Conservation (phyloP, 768 basidiomycete genomes). For the Suillus tomentosus region DNA sequence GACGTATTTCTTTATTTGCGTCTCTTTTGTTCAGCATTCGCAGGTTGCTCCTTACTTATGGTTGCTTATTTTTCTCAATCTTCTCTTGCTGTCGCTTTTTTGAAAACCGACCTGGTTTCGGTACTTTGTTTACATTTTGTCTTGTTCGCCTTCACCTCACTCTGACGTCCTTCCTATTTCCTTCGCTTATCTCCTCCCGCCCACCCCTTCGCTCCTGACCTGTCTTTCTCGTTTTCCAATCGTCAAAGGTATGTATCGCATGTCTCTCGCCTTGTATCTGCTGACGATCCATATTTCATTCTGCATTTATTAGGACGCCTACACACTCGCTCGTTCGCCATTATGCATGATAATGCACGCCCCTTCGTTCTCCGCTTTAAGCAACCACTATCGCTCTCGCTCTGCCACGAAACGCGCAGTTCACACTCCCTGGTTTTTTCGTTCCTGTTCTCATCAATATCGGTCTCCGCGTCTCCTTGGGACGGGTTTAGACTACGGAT, state of each 20-base stretch:
- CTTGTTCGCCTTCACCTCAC: not conserved
- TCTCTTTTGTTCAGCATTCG: not conserved
- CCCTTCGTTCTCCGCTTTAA: not conserved
- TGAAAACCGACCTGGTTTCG: not conserved
- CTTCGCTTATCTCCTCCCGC: not conserved
- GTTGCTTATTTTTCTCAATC: conserved; percentile 5
- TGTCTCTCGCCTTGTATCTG: not conserved
- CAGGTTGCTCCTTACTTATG: conserved; percentile 9
- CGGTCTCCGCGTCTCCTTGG: not conserved
- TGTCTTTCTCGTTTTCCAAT: not conserved
- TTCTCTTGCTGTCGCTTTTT: conserved; percentile 4
- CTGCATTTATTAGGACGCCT: not conserved
- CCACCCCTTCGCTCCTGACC: not conserved
- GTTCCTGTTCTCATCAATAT: not conserved
- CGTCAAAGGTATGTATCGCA: conserved; percentile 18
- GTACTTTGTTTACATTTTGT: not conserved
- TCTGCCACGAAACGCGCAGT: conserved; percentile 6
- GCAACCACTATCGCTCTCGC: not conserved
- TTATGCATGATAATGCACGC: conserved; percentile 7
- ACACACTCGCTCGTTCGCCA: conserved; percentile 11
- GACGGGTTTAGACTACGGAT: not conserved
- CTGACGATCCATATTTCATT: not conserved
- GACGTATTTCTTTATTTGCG: not conserved
- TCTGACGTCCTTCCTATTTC: not conserved
- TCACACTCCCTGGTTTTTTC: not conserved